These are phyloP conservation scores for Yamadazyma spencermartinsiae DNA, from an alignment of 1,139 yeast species.

Conservation along the genomic window DNA sequence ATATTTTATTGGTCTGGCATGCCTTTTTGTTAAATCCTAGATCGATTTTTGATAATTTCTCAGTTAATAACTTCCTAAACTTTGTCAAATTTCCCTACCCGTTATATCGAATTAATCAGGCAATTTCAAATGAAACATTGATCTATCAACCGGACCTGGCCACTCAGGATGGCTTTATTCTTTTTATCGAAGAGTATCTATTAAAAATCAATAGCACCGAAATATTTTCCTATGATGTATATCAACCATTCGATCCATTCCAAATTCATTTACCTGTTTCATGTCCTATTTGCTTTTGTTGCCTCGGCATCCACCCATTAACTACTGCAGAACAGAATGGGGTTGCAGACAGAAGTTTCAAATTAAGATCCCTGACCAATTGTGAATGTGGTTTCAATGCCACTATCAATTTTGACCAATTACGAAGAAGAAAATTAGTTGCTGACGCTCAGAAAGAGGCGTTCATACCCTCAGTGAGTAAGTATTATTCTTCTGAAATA, in stretches of 20 bases:
- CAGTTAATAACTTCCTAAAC: slow-evolving; percentile 20
- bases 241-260: slow-evolving; percentile 7
- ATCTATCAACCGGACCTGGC: slow-evolving; percentile 5
- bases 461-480: neutral
- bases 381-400: slow-evolving; percentile 9
- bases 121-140: slow-evolving; percentile 19
- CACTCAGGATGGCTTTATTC: slow-evolving; percentile 1
- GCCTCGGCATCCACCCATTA: slow-evolving; percentile 13
- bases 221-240: slow-evolving; percentile 5
- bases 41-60: slow-evolving; percentile 29
- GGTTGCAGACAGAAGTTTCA: slow-evolving; percentile 23
- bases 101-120: slow-evolving; percentile 19
- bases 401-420: neutral
- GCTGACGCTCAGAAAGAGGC: neutral
- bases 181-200: slow-evolving; percentile 4
- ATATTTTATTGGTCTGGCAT: slow-evolving; percentile 45
- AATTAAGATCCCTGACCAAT: neutral
- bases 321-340: slow-evolving; percentile 19
- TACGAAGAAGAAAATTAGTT: neutral
- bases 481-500: neutral
- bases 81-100: slow-evolving; percentile 31
- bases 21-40: slow-evolving; percentile 20
- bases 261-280: slow-evolving; percentile 6
- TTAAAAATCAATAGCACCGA: slow-evolving; percentile 2
- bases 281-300: slow-evolving; percentile 21